phyloP scores from a whole-genome alignment of 1,284 basidiomycete genomes.

The Rhodotorula sp. region DNA sequence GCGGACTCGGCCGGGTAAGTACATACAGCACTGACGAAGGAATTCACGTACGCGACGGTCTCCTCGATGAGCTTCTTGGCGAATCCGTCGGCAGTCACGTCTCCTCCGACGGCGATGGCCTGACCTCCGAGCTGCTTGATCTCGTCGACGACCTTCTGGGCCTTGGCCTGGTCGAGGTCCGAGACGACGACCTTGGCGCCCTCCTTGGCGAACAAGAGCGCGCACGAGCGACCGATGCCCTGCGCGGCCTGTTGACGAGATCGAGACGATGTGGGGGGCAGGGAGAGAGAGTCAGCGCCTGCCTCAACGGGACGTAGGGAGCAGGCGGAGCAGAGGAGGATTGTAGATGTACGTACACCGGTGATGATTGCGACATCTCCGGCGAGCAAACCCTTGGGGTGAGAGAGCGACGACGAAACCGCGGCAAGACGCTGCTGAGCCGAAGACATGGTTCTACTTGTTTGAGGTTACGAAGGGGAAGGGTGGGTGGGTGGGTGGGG shows the following conservation, averaged over 20 bases:
- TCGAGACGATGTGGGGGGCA: neutral
- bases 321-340: neutral
- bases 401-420: constrained; percentile 65
- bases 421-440: constrained; percentile 25
- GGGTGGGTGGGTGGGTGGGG: too few species aligned
- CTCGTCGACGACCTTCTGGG: constrained; percentile 66
- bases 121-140: constrained; percentile 71
- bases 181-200: constrained; percentile 81
- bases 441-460: constrained; percentile 12
- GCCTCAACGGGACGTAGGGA: too few species aligned
- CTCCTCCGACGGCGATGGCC: constrained; percentile 67
- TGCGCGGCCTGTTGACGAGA: constrained; percentile 58
- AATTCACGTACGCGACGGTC: constrained; percentile 62
- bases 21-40: neutral
- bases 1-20: neutral
- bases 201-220: constrained; percentile 75
- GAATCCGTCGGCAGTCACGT: constrained; percentile 77
- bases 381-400: constrained; percentile 60
- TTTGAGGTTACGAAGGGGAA: neutral
- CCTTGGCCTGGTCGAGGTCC: constrained; percentile 56
- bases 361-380: constrained; percentile 84
- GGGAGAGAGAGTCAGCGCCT: too few species aligned
- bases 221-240: constrained; percentile 72
- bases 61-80: constrained; percentile 73
- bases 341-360: constrained; percentile 54